Base-by-base conservation (phyloP, 164 flowering plant species). In the Aristolochia contorta region DNA sequence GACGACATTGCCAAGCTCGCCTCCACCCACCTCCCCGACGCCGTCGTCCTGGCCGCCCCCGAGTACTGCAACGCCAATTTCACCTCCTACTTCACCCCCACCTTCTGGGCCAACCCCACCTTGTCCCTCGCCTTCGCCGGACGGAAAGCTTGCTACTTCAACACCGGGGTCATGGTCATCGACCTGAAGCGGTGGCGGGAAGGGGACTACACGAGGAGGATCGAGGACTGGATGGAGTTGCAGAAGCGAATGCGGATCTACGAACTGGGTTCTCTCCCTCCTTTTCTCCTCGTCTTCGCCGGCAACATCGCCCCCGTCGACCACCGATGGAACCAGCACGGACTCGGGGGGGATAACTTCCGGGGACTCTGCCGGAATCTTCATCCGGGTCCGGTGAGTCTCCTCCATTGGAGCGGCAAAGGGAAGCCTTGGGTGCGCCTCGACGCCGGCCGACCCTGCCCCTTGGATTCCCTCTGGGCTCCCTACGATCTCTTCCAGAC, bases 281-380 rank as follows among this genome's bases (percentile, higher is more conserved):
- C 97, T 0, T 91, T 91, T 59, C 59, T 91, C 66, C 80, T 91
- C 2, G 97, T 91, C 0, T 91, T 91, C 41, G 96, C 95, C n/a
- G 96, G 96, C 0, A 69, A 77, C 20, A 82, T 91, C 12, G 86
- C 78, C 0, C 78, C 89, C 14, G 96, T 91, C 2, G 92, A 89
- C 69, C 96, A 89, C 74, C 51, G 86, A 19, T 91, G 98, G 98
- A 91, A 91, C 69, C 97, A 91, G 60, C 97, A 91, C 53, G 97
- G 97, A 0, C 78, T 91, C 4, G 97, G 95, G 1, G 95, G 97
- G 0, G 97, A 90, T 66, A 90, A 90, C 54, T 81, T 76, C 55
- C 63, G 82, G 8, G 97, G 97, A 0, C 79, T 87, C 4, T 90
- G 97, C 62, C 58, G 97, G 70, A 75, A 87, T 70, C 69, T 90